phyloP scores from a whole-genome alignment of 2,329 filamentous ascomycete species.

The Trichothecium roseum region DNA sequence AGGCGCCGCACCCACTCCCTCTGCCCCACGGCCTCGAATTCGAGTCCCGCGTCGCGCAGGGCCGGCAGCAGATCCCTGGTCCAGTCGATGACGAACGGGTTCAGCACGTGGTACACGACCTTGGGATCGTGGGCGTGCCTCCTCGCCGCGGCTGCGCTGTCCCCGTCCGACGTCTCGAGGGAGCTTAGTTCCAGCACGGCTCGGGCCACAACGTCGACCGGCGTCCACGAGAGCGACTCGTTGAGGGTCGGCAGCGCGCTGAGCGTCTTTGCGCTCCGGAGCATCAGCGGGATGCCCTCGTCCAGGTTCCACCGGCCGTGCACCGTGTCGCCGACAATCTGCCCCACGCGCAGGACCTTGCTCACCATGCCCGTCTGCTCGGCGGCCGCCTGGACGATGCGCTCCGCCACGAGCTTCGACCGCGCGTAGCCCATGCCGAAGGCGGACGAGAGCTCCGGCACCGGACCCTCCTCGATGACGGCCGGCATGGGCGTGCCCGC shows the following conservation, averaged over 20 bases:
- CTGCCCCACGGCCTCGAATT: constrained; percentile 31
- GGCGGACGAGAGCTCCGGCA: constrained; percentile 22
- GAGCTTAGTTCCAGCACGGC: constrained; percentile 21
- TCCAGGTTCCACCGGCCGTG: constrained; percentile 39
- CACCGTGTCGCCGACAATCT: constrained; percentile 35
- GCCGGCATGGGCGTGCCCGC: constrained; percentile 19
- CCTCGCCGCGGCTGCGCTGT: neutral
- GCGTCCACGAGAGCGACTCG: constrained; percentile 31
- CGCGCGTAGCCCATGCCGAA: constrained; percentile 32
- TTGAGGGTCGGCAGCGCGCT: constrained; percentile 34
- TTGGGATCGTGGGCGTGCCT: too few species aligned
- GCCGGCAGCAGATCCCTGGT: constrained; percentile 36
- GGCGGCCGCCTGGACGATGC: constrained; percentile 22
- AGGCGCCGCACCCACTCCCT: constrained; percentile 32
- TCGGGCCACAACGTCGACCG: constrained; percentile 27
- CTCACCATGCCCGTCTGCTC: constrained; percentile 11
- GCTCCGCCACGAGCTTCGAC: constrained; percentile 28
- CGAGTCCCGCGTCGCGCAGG: constrained; percentile 29
- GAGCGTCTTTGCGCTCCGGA: constrained; percentile 33
- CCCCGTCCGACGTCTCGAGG: constrained; percentile 10
- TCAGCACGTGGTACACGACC: constrained; percentile 36
- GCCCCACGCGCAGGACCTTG: constrained; percentile 34
- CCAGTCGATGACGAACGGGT: constrained; percentile 37
- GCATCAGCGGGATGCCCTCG: constrained; percentile 42
- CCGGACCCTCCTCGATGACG: constrained; percentile 21